Base-by-base conservation (phyloP, 2,329 filamentous ascomycete genomes). In the Rutstroemia sp. region DNA sequence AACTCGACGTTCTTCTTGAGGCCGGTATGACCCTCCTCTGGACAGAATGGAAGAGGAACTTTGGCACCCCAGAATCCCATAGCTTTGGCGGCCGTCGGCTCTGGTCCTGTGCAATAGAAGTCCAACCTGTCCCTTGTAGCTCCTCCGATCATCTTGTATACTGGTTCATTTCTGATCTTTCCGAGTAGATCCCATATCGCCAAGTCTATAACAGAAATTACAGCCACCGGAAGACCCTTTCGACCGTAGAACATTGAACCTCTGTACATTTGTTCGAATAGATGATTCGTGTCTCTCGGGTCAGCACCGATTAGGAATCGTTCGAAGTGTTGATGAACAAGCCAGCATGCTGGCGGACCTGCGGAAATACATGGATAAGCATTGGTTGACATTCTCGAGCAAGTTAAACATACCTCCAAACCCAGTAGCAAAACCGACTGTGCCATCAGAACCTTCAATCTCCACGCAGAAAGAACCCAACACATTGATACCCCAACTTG, bases 261-360 rank as follows among this genome's bases (percentile, higher is more conserved):
- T 58, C 91, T 85, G 77, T 96, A 96, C 92, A 96, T 96, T 72
- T 95, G 90, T 76, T 96, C 92, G 70, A 95, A 96, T 30, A 96
- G 77, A 61, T 92, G 81, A 73, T 95, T 96, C 53, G 89, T 95
- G 69, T 96, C 90, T 65, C 92, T 81, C 10, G 91, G 91, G 71
- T 96, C 92, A 65, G 89, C 86, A 44, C 90, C 91, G 64, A 96
- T 79, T 59, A 96, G 75, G 79, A 96, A 96, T 60, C 92, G 83
- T 73, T 94, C 87, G 70, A 96, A 96, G 74, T 96, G 92, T 73
- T 95, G 87, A 68, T 92, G 87, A 44, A 94, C 87, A 51, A 96
- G 81, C 92, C 92, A 96, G 75, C 92, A 96, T 39, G 88, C 92
- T 36, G 92, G 92, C 16, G 92, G 92, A 1, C 92, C 80, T 83